Evolutionary conservation across 305 asterid genomes (phyloP).

Genomic region (Ajuga reptans): DNA sequence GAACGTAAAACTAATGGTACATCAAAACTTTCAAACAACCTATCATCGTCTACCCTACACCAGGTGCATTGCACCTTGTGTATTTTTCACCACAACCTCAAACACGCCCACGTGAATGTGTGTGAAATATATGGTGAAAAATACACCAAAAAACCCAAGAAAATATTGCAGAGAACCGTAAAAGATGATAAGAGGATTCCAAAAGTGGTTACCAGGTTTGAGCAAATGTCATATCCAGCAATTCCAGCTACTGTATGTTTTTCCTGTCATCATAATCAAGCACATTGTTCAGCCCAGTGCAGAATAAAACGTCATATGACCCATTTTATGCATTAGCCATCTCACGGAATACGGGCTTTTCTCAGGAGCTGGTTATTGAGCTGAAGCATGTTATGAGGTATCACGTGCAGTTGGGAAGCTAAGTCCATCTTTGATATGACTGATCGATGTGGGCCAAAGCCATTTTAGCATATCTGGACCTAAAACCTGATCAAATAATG

Average conservation of each 20-base stretch:
- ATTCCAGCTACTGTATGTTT: not conserved
- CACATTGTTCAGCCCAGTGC: not conserved
- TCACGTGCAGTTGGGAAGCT: conserved; percentile 61
- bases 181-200: not conserved
- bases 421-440: conserved; percentile 83
- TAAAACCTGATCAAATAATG: conserved; percentile 44
- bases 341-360: not conserved
- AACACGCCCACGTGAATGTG: too few relatives aligned
- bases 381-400: conserved; percentile 27
- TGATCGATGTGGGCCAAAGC: conserved; percentile 67
- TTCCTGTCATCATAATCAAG: not conserved
- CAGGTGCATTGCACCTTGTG: too few relatives aligned
- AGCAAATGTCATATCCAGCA: conserved; percentile 8
- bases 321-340: not conserved
- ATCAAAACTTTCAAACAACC: not conserved
- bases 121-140: too few relatives aligned
- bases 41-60: too few relatives aligned
- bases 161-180: not conserved
- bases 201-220: not conserved
- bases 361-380: not conserved
- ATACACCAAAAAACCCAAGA: not conserved
- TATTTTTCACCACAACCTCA: too few relatives aligned
- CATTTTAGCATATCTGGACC: conserved; percentile 82
- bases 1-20: not conserved
- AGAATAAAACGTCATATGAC: not conserved